phyloP scores from a whole-genome alignment of 2,329 filamentous ascomycete genomes.

The Didymella segeticola region DNA sequence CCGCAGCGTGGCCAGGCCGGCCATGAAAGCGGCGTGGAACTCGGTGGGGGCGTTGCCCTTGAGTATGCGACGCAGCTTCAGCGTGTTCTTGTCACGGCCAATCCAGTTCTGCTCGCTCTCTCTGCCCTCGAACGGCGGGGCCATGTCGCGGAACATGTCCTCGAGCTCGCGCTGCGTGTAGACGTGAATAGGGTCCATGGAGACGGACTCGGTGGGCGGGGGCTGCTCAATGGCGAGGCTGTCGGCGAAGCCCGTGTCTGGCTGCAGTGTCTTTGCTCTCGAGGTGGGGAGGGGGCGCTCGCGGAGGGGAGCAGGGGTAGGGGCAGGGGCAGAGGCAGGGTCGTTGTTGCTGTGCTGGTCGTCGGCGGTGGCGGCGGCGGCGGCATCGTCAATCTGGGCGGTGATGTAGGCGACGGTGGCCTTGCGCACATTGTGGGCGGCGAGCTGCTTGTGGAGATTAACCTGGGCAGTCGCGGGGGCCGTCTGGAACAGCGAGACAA shows the following conservation, averaged over 20 bases:
- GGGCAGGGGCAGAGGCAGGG: too few relatives aligned
- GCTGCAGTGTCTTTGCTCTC: constrained; percentile 46
- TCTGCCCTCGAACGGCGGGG: constrained; percentile 80
- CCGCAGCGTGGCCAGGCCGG: constrained; percentile 73
- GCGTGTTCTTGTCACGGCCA: constrained; percentile 80
- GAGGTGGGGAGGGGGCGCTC: constrained; percentile 41
- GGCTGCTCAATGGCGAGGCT: constrained; percentile 60
- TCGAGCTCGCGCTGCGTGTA: constrained; percentile 88
- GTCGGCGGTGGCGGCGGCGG: constrained; percentile 61
- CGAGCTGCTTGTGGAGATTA: constrained; percentile 85
- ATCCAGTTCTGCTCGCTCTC: constrained; percentile 93
- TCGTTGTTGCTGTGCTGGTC: too few relatives aligned
- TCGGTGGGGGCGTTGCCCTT: constrained; percentile 84
- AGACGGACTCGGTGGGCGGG: constrained; percentile 69
- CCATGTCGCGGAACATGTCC: constrained; percentile 83
- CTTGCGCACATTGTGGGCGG: constrained; percentile 82
- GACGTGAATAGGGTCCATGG: constrained; percentile 81
- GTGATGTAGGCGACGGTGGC: constrained; percentile 85
- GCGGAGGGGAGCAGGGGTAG: constrained; percentile 23
- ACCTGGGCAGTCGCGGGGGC: constrained; percentile 85
- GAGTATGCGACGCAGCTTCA: constrained; percentile 76
- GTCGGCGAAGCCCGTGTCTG: constrained; percentile 54
- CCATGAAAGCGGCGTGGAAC: constrained; percentile 73
- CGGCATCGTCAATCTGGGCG: constrained; percentile 75
- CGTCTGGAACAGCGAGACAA: constrained; percentile 86